phyloP scores from a whole-genome alignment of 306 rosid genomes.

The Vigna unguiculata region DNA sequence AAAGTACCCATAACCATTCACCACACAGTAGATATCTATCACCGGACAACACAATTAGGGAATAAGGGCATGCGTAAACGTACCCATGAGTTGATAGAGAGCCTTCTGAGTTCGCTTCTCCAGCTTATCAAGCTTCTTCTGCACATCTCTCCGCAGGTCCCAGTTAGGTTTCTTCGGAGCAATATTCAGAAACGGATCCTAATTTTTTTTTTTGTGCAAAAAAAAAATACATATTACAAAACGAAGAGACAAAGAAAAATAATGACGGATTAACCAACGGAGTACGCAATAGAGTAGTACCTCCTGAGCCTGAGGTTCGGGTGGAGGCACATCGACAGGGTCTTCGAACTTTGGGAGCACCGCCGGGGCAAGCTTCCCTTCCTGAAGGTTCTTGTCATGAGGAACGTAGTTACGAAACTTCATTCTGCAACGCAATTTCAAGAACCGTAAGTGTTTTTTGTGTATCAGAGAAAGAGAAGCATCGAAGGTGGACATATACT shows the following conservation, averaged over 20 bases:
- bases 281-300: background rate
- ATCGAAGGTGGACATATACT: slow-evolving; percentile 1
- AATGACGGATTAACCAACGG: background rate
- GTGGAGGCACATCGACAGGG: slow-evolving; percentile 71
- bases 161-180: slow-evolving; percentile 99
- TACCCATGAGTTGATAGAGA: slow-evolving; percentile 80
- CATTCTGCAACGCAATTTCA: slow-evolving; percentile 58
- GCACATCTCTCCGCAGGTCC: slow-evolving; percentile 95
- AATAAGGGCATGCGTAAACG: background rate
- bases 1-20: background rate
- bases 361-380: slow-evolving; percentile 84
- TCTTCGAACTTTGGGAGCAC: slow-evolving; percentile 91
- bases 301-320: slow-evolving; percentile 57
- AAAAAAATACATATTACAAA: background rate
- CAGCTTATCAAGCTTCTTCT: slow-evolving; percentile 96
- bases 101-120: slow-evolving; percentile 91
- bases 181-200: slow-evolving; percentile 95
- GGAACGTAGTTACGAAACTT: slow-evolving; percentile 96
- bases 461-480: background rate
- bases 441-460: background rate
- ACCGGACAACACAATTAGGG: too few relatives aligned
- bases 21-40: background rate
- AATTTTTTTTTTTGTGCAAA: background rate
- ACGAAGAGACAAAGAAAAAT: background rate
- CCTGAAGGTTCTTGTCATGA: slow-evolving; percentile 86